Percentiles rank a stretch among this genome's conserved stretches.
Conservation (phyloP, 495 filamentous ascomycete genomes). For the Halenospora varia region DNA sequence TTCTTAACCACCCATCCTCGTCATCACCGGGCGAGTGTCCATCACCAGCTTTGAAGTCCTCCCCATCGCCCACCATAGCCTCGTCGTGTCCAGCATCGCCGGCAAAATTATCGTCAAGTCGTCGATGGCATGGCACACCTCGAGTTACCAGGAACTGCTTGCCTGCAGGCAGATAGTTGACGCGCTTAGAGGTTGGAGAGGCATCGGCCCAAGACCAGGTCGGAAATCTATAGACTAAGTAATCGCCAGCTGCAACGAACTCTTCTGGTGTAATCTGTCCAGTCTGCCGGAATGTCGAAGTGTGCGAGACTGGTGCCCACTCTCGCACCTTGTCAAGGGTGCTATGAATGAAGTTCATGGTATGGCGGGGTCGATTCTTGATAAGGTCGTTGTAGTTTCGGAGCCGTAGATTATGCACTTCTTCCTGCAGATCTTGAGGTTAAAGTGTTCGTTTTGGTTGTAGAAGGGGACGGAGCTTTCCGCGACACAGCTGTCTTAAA, state of each 20-base stretch:
- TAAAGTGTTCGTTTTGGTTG: not conserved
- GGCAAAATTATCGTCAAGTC: slow-evolving; percentile 90
- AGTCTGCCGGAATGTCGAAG: slow-evolving; percentile 86
- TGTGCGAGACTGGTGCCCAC: slow-evolving; percentile 82
- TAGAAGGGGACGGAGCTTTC: not conserved
- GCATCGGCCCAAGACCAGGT: slow-evolving; percentile 98
- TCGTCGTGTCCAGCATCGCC: slow-evolving; percentile 83
- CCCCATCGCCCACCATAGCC: slow-evolving; percentile 73
- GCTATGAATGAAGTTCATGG: slow-evolving; percentile 65
- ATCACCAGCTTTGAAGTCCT: slow-evolving; percentile 50
- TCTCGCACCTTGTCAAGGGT: slow-evolving; percentile 84
- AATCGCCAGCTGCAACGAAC: slow-evolving; percentile 93
- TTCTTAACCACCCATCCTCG: slow-evolving; percentile 89
- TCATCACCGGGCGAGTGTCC: slow-evolving; percentile 46
- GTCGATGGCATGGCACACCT: slow-evolving; percentile 85
- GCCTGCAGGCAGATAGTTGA: slow-evolving; percentile 73
- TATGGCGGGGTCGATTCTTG: slow-evolving; percentile 1
- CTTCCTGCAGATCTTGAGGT: not conserved
- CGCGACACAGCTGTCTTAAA: not conserved
- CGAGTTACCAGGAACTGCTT: slow-evolving; percentile 97
- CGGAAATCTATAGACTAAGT: slow-evolving; percentile 98
- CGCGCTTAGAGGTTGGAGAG: slow-evolving; percentile 69
- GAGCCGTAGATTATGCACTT: not conserved
- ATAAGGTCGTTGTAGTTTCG: not conserved
- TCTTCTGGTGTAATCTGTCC: slow-evolving; percentile 97